Evolutionary conservation across 495 filamentous ascomycete genomes (phyloP).

Genomic region (Evansstolkia leycettana): DNA sequence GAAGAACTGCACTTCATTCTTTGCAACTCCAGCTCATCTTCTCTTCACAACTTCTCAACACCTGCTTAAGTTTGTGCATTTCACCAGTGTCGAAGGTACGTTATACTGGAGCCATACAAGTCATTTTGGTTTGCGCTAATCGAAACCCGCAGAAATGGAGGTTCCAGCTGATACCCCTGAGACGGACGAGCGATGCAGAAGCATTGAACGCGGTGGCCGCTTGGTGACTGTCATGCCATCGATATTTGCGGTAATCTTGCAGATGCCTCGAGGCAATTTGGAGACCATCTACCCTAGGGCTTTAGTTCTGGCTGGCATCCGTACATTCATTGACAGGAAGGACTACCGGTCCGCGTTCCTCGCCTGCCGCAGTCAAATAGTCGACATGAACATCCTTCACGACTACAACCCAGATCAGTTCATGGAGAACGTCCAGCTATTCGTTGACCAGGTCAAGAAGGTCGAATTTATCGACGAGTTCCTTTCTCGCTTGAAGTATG

Average conservation of each 20-base stretch:
- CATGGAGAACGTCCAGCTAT: constrained; percentile 57
- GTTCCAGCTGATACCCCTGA: constrained; percentile 83
- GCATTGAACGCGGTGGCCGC: constrained; percentile 76
- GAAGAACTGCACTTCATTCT: constrained; percentile 83
- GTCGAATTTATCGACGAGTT: constrained; percentile 83
- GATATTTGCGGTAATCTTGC: constrained; percentile 66
- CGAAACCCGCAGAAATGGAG: constrained; percentile 46
- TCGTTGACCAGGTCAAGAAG: constrained; percentile 79
- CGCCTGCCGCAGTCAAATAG: constrained; percentile 79
- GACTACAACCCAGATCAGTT: constrained; percentile 81
- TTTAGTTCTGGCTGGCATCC: constrained; percentile 79
- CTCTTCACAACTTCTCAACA: constrained; percentile 87
- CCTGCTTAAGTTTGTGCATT: constrained; percentile 84
- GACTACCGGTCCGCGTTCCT: constrained; percentile 77
- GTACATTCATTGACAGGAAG: constrained; percentile 62
- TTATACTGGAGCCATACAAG: too few species aligned
- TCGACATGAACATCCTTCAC: constrained; percentile 97
- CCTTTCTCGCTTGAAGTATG: constrained; percentile 74
- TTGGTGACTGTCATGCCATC: constrained; percentile 86
- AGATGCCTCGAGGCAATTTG: constrained; percentile 90
- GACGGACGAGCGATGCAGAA: constrained; percentile 83
- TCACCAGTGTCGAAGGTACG: constrained; percentile 54
- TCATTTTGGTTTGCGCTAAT: too few species aligned
- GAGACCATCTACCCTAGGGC: constrained; percentile 93
- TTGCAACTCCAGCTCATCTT: constrained; percentile 69